Conservation (phyloP, 2,329 filamentous ascomycete species). For the Talaromyces albobiverticillius region DNA sequence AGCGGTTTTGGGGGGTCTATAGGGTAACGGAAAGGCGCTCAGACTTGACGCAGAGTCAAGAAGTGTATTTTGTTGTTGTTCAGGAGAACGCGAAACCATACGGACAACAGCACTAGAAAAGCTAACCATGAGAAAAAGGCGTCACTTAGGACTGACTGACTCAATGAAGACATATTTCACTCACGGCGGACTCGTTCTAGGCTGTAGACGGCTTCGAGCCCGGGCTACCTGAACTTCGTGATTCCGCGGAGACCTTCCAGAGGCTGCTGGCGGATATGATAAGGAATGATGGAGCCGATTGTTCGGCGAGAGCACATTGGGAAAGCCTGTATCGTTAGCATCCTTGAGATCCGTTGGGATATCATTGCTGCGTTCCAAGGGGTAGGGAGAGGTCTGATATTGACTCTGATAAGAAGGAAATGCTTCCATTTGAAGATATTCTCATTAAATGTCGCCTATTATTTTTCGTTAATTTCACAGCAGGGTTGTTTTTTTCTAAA, state of each 20-base stretch:
- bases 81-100: constrained; percentile 4
- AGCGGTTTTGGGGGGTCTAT: constrained; percentile 10
- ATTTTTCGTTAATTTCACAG: constrained; percentile 5
- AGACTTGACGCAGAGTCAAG: neutral
- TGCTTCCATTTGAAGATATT: constrained; percentile 13
- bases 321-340: constrained; percentile 12
- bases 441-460: constrained; percentile 10
- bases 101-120: neutral
- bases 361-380: constrained; percentile 4
- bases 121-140: neutral
- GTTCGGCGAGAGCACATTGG: neutral
- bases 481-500: neutral
- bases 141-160: too few species aligned
- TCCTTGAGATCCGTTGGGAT: constrained; percentile 5
- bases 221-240: constrained; percentile 6
- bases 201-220: constrained; percentile 6
- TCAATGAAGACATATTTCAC: constrained; percentile 11
- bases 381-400: constrained; percentile 7
- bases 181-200: constrained; percentile 12
- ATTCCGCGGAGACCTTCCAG: constrained; percentile 6
- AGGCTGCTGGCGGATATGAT: constrained; percentile 5
- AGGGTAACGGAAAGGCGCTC: constrained; percentile 13
- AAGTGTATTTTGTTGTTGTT: neutral
- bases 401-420: neutral
- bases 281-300: neutral